Conservation (phyloP, 1,284 basidiomycete genomes). For the Austroboletus niveus region DNA sequence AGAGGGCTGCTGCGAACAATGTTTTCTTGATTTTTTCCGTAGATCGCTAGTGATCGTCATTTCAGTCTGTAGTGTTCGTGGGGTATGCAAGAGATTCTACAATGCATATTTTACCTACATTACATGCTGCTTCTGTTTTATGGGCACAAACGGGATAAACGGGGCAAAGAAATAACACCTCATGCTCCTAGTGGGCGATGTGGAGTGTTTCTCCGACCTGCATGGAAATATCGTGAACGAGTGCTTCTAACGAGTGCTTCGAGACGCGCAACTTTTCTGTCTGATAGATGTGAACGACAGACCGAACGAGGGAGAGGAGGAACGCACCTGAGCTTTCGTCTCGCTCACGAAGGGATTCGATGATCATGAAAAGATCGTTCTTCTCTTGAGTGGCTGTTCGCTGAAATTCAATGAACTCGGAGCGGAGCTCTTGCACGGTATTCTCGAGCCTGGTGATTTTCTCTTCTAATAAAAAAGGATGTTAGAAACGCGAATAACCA, state of each 20-base stretch:
- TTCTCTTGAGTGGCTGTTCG: not conserved
- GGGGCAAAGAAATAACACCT: not conserved
- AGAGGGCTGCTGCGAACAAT: too few relatives aligned
- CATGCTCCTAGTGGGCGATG: not conserved
- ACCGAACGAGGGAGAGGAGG: not conserved
- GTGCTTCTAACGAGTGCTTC: not conserved
- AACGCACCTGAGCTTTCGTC: slow-evolving; percentile 1
- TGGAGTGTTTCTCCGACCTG: not conserved
- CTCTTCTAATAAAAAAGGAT: not conserved
- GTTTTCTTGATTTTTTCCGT: too few relatives aligned
- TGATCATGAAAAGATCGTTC: not conserved
- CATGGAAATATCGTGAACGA: not conserved
- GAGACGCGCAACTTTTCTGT: not conserved
- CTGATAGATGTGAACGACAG: not conserved
- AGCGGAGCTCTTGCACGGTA: slow-evolving; percentile 8
- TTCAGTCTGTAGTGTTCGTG: not conserved
- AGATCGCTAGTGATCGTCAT: too few relatives aligned
- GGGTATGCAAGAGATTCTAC: not conserved
- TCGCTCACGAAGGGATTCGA: slow-evolving; percentile 4
- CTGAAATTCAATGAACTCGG: not conserved
- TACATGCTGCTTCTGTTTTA: not conserved
- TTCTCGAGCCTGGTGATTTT: slow-evolving; percentile 4
- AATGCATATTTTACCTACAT: not conserved
- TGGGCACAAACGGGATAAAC: not conserved
- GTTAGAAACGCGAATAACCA: not conserved